A percentile compares a stretch with the other conserved stretches of the same genome.
Evolutionary conservation across 192 early-diverging fungal species (phyloP).

Genomic region (Paraglomus occultum): DNA sequence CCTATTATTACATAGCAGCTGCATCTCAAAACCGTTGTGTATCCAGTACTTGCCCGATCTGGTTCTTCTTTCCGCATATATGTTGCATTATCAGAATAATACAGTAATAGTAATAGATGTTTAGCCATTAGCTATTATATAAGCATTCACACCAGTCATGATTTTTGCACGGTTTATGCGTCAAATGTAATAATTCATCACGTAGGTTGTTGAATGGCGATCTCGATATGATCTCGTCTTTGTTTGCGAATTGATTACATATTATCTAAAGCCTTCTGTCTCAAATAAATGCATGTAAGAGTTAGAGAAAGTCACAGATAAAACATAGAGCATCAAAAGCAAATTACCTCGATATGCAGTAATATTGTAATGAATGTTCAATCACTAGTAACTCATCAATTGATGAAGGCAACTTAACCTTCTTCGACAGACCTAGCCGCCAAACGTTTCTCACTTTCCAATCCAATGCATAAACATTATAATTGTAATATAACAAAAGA

Average conservation of each 20-base stretch:
- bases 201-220: not conserved
- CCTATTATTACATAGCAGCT: too few relatives aligned
- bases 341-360: constrained; percentile 5
- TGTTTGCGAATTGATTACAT: not conserved
- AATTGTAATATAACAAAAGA: constrained; percentile 26
- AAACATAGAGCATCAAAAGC: not conserved
- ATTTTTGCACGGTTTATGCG: constrained; percentile 6
- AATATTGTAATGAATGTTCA: not conserved
- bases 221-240: constrained; percentile 15
- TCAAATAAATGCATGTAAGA: not conserved
- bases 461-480: constrained; percentile 18
- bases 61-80: too few relatives aligned
- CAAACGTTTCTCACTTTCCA: constrained; percentile 6
- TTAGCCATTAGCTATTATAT: too few relatives aligned
- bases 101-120: too few relatives aligned
- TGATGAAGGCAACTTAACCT: constrained; percentile 13
- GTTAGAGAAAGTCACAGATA: not conserved
- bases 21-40: too few relatives aligned
- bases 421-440: constrained; percentile 11
- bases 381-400: constrained; percentile 13
- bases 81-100: too few relatives aligned
- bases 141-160: too few relatives aligned
- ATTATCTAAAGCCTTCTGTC: constrained; percentile 19
- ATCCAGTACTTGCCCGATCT: too few relatives aligned
- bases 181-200: constrained; percentile 12